Evolutionary conservation across 306 rosid species (phyloP), one percentile per base, ranked within the genome.

Genomic region (Cicer chorassanicum): DNA sequence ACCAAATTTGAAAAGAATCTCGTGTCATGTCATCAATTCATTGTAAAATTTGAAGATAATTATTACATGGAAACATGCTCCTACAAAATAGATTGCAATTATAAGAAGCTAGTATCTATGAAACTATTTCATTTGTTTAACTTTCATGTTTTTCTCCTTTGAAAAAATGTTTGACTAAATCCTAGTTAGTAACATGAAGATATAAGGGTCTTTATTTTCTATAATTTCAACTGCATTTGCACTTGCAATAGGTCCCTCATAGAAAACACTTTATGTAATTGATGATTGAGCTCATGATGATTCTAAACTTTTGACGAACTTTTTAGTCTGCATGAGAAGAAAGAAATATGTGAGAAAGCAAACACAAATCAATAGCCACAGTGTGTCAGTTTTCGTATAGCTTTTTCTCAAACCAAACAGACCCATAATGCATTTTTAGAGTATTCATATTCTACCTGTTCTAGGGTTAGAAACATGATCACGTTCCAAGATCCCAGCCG

Each of bases 401-500:
- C 1, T 9, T 62, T 38, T 40, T 16, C 50, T 41, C n/a, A 65
- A 42, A 18, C 4, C 7, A 63, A 63, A 63, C 24, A 8, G 68
- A 41, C 8, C 7, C 15, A 0, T 3, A 64, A 42, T 40, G 49
- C 14, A 42, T 16, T 67, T 40, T 73, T 56, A 68, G 40, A 15
- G 8, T n/a, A n/a, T 67, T 55, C 14, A 75, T 65, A 1, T 48
- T 78, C 66, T 84, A 94, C 99, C 97, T 94, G 99, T 77, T 94
- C 99, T 64, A 94, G 78, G 43, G 99, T 92, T 77, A 94, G 90
- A 81, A 94, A 94, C 99, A 94, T 94, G 85, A 94, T 88, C 85
- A 94, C 99, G 41, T 94, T 94, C 99, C 99, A 94, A 7, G 99
- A 91, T 86, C 99, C 99, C 16, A 94, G 87, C 81, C 99, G 88